phyloP scores from a whole-genome alignment of 352 stramenopile genomes.

The Globisporangium barbulae region DNA sequence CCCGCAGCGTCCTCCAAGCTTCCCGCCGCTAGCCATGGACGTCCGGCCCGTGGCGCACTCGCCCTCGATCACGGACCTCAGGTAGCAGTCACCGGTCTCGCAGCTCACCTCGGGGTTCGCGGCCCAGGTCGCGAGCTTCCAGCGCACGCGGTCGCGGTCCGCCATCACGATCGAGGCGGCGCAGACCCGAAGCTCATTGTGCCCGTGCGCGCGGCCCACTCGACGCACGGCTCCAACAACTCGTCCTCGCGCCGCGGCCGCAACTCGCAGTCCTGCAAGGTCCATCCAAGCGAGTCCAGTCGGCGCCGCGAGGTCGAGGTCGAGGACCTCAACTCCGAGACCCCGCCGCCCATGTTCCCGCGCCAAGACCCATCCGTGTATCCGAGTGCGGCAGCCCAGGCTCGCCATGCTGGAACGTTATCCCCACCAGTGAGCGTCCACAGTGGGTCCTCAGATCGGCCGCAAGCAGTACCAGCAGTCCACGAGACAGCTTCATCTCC shows the following conservation, averaged over 20 bases:
- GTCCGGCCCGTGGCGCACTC: neutral
- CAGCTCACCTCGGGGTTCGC: neutral
- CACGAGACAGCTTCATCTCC: neutral
- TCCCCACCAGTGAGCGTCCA: neutral
- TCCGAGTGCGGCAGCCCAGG: neutral
- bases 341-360: neutral
- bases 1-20: neutral
- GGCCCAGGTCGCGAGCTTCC: conserved; percentile 8
- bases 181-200: conserved; percentile 4
- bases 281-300: conserved; percentile 24
- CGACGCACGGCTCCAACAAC: conserved; percentile 8
- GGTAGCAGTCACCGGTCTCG: neutral
- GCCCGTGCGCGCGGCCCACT: neutral
- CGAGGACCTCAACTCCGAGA: conserved; percentile 13
- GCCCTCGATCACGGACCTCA: conserved; percentile 2
- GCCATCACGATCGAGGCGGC: neutral
- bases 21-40: neutral
- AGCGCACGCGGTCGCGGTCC: conserved; percentile 3
- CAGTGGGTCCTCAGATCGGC: neutral
- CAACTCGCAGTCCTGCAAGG: conserved; percentile 22
- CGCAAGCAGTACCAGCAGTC: neutral
- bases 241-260: conserved; percentile 9
- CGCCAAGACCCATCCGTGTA: conserved; percentile 13
- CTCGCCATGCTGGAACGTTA: neutral
- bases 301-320: conserved; percentile 21